A percentile compares a stretch with the other conserved stretches of the same genome.
These are phyloP conservation scores for Arabidopsis arenosa DNA, from an alignment of 345 rosid genomes.

Conservation along the genomic window DNA sequence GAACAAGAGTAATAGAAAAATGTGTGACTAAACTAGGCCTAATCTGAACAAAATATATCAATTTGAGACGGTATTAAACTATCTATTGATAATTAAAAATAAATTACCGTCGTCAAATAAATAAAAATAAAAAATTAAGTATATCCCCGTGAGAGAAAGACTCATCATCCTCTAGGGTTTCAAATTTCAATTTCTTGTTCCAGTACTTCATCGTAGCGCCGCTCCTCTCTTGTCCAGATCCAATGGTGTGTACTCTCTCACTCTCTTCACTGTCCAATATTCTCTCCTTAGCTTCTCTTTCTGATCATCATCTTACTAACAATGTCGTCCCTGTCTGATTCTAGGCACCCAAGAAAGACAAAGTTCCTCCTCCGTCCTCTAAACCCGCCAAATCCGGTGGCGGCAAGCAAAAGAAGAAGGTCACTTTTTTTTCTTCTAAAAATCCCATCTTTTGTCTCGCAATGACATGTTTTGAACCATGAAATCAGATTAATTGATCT, in stretches of 20 bases:
- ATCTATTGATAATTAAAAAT: too few relatives aligned
- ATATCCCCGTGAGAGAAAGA: not conserved
- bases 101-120: too few relatives aligned
- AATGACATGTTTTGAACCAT: not conserved
- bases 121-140: not conserved
- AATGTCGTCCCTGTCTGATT: not conserved
- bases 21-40: not conserved
- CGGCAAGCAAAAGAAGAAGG: constrained; percentile 49
- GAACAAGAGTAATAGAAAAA: not conserved
- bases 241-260: constrained; percentile 24
- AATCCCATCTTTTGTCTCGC: constrained; percentile 1
- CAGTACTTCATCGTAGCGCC: constrained; percentile 23
- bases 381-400: constrained; percentile 50
- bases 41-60: not conserved
- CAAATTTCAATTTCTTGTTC: not conserved
- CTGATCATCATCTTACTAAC: constrained; percentile 1
- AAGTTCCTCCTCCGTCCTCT: constrained; percentile 48
- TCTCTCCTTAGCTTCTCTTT: not conserved
- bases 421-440: not conserved
- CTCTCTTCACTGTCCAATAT: not conserved
- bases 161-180: constrained; percentile 6
- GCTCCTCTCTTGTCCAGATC: constrained; percentile 16
- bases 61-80: not conserved
- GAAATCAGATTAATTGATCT: not conserved
- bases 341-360: constrained; percentile 45